These are phyloP conservation scores for Arthrobotrys megalospora DNA, from an alignment of 2,329 filamentous ascomycete genomes.

Conservation along the genomic window DNA sequence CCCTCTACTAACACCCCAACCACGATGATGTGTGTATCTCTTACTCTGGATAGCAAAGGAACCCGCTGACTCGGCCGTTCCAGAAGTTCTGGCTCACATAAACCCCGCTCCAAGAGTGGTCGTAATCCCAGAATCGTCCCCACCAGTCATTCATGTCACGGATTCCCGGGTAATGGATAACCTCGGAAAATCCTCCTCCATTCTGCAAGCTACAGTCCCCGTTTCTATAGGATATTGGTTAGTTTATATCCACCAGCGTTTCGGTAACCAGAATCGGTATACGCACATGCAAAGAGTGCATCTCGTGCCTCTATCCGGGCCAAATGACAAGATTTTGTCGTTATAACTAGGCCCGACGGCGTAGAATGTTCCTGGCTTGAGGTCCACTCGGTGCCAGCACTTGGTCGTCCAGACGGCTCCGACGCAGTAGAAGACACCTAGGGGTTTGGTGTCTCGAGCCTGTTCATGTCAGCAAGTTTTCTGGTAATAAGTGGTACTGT, in stretches of 20 bases:
- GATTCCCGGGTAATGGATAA: slow-evolving; percentile 39
- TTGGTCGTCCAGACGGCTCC: slow-evolving; percentile 29
- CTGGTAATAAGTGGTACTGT: not conserved
- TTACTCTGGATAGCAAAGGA: slow-evolving; percentile 48
- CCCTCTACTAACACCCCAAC: not conserved
- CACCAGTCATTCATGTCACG: slow-evolving; percentile 23
- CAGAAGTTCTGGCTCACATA: slow-evolving; percentile 18
- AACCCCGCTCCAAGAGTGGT: slow-evolving; percentile 19
- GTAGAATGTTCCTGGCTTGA: slow-evolving; percentile 35
- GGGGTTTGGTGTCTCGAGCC: slow-evolving; percentile 28
- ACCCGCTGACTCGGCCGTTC: slow-evolving; percentile 38
- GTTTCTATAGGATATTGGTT: slow-evolving; percentile 11
- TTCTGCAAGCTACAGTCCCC: slow-evolving; percentile 36
- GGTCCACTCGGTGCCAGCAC: slow-evolving; percentile 45
- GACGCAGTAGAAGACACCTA: slow-evolving; percentile 51
- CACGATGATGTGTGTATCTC: not conserved
- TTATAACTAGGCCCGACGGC: slow-evolving; percentile 38
- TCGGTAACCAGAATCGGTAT: too few species aligned
- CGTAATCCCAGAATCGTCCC: slow-evolving; percentile 27
- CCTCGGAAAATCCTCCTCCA: slow-evolving; percentile 42
- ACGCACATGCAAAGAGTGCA: slow-evolving; percentile 56
- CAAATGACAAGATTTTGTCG: slow-evolving; percentile 37
- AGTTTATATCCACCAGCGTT: not conserved
- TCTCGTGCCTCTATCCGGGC: slow-evolving; percentile 47
- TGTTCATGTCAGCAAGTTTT: not conserved